Evolutionary conservation across 768 basidiomycete genomes (phyloP).

Genomic region (Candolleomyces aberdarensis): DNA sequence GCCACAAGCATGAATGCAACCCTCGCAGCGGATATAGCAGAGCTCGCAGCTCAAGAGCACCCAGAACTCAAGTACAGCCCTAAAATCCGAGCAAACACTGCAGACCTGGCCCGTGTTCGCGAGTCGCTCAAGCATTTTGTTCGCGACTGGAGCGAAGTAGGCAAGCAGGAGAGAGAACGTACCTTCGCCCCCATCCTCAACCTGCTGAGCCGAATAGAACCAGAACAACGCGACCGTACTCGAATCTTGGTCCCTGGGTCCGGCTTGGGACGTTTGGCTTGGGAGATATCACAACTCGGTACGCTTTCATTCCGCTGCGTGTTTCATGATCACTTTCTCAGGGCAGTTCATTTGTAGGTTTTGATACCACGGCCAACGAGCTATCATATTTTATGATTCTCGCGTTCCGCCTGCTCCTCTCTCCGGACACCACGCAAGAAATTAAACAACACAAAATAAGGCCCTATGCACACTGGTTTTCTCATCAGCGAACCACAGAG

Average conservation of each 20-base stretch:
- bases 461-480: constrained; percentile 69
- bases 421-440: constrained; percentile 37
- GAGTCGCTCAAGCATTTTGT: constrained; percentile 68
- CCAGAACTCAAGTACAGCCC: constrained; percentile 15
- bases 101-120: constrained; percentile 47
- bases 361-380: constrained; percentile 58
- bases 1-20: constrained; percentile 37
- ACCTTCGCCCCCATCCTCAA: constrained; percentile 59
- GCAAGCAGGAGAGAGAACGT: constrained; percentile 46
- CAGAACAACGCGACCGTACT: constrained; percentile 25
- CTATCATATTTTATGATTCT: constrained; percentile 66
- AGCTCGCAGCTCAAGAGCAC: constrained; percentile 23
- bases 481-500: constrained; percentile 54
- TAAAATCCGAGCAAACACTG: constrained; percentile 14
- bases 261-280: constrained; percentile 63
- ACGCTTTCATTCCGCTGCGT: background rate
- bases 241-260: constrained; percentile 62
- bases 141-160: constrained; percentile 67
- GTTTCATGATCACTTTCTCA: background rate
- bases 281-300: constrained; percentile 66
- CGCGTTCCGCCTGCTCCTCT: constrained; percentile 55
- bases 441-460: constrained; percentile 49
- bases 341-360: constrained; percentile 32
- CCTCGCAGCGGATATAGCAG: constrained; percentile 39
- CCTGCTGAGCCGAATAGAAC: constrained; percentile 32